These are phyloP conservation scores for Arbutus unedo DNA, from an alignment of 148 eudicot genomes.

Conservation along the genomic window DNA sequence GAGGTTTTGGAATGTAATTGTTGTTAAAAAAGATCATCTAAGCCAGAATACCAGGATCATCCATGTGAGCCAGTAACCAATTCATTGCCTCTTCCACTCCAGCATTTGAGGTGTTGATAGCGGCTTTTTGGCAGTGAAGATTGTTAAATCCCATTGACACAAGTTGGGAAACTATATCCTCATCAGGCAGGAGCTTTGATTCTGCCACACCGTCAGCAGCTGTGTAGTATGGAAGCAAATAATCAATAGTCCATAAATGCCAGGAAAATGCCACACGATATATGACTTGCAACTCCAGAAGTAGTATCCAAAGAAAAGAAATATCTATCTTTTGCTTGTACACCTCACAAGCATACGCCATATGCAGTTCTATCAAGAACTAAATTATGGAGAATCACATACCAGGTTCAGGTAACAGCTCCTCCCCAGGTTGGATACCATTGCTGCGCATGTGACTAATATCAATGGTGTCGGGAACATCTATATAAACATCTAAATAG, in stretches of 20 bases:
- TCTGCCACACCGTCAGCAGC: slow-evolving; percentile 42
- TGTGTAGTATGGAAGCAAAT: slow-evolving; percentile 17
- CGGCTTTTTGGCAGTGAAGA: slow-evolving; percentile 84
- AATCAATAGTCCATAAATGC: not conserved
- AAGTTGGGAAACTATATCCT: slow-evolving; percentile 78
- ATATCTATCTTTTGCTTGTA: not conserved
- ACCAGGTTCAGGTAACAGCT: slow-evolving; percentile 93
- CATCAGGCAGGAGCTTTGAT: slow-evolving; percentile 41
- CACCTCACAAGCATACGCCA: not conserved
- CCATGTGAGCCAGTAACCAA: slow-evolving; percentile 95
- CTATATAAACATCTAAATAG: slow-evolving; percentile 81
- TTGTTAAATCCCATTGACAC: slow-evolving; percentile 77
- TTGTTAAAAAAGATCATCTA: not conserved
- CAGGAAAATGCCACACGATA: slow-evolving; percentile 1
- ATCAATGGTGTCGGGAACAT: slow-evolving; percentile 91
- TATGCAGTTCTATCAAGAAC: not conserved
- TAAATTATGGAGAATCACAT: not conserved
- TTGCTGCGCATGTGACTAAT: slow-evolving; percentile 90
- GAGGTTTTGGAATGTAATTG: not conserved
- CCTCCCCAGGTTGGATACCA: slow-evolving; percentile 94
- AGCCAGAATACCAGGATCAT: slow-evolving; percentile 72
- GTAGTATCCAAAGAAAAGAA: not conserved
- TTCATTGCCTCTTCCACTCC: slow-evolving; percentile 98
- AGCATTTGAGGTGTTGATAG: slow-evolving; percentile 69
- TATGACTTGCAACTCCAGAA: not conserved